Base-by-base conservation (phyloP, 129 eudicot species). In the Centella asiatica region DNA sequence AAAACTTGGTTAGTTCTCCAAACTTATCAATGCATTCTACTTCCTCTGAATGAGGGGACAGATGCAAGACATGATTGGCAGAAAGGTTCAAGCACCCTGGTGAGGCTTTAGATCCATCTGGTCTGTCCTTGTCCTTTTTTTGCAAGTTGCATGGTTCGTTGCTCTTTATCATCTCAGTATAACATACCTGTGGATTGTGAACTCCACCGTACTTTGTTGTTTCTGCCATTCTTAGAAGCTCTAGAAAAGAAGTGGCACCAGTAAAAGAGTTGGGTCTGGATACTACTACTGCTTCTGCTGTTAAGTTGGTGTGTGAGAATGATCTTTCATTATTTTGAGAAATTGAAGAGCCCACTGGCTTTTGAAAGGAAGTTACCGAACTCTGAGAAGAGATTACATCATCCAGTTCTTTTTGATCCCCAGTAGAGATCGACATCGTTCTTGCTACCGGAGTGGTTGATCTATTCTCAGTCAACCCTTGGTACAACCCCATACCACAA, bases 341-440 rank as follows among this genome's bases (percentile, higher is more conserved):
- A 42, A 66, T 44, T 60, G 80, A 61, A 22, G 89, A 85, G 57
- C 80, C 69, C 52, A 73, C 71, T 49, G 90, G 80, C 65, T 75
- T 72, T 28, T 81, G 90, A 57, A 87, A 81, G 23, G 88, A 77
- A 44, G 72, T 54, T 50, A 76, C 70, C n/a, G 89, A 77, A 46
- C 78, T 79, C 56, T 84, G 96, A 47, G 94, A 82, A 46, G 86
- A 82, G 60, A 74, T 58, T 37, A 78, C 62, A 52, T 88, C 94
- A 57, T 83, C 88, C 49, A 34, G 19, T 61, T 85, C 88, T 68
- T 34, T 69, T 34, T 72, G 77, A 77, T 83, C 74, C 45, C 71
- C 70, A 39, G 40, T 19, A 32, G 45, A 60, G 26, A 60, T 66
- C 36, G 76, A 13, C 48, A 17, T 63, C 31, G 31, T 13, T 45